Percentiles rank a stretch among this genome's conserved stretches.
Conservation (phyloP, 345 rosid species). For the Arabis alpina region DNA sequence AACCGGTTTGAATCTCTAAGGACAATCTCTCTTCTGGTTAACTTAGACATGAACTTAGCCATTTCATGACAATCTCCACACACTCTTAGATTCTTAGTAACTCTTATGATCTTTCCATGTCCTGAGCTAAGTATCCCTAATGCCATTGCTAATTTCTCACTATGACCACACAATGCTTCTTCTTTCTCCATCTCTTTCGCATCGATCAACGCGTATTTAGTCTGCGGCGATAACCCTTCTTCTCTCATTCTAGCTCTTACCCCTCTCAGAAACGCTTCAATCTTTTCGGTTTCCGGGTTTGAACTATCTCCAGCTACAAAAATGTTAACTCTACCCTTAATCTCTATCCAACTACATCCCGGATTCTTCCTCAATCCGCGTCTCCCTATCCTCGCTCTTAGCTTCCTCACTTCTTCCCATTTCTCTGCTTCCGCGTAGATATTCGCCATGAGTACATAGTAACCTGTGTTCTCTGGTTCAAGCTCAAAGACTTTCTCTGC, state of each 20-base stretch:
- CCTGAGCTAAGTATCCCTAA: conserved; percentile 61
- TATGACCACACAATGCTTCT: conserved; percentile 71
- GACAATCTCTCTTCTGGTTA: conserved; percentile 59
- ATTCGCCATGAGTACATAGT: conserved; percentile 68
- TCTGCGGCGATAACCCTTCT: conserved; percentile 53
- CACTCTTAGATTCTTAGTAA: conserved; percentile 70
- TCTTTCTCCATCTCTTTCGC: conserved; percentile 72
- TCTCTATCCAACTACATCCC: conserved; percentile 83
- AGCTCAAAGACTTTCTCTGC: conserved; percentile 64
- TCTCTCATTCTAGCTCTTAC: conserved; percentile 60
- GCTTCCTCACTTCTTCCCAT: conserved; percentile 65
- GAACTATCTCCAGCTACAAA: conserved; percentile 65
- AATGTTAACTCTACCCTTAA: conserved; percentile 61
- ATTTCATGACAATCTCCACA: conserved; percentile 76
- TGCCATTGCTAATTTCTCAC: conserved; percentile 74
- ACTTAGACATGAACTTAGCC: conserved; percentile 72
- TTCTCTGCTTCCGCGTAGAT: conserved; percentile 74
- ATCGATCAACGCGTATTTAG: conserved; percentile 61
- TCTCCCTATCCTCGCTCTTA: conserved; percentile 56
- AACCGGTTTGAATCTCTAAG: conserved; percentile 73
- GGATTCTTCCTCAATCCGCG: conserved; percentile 64
- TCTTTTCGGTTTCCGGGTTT: conserved; percentile 56
- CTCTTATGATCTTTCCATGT: conserved; percentile 58
- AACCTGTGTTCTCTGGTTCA: conserved; percentile 73
- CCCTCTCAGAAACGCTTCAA: conserved; percentile 50